Percentiles rank a stretch among this genome's conserved stretches.
Conservation (phyloP, 2,329 filamentous ascomycete species). For the Talaromyces rugulosus region DNA sequence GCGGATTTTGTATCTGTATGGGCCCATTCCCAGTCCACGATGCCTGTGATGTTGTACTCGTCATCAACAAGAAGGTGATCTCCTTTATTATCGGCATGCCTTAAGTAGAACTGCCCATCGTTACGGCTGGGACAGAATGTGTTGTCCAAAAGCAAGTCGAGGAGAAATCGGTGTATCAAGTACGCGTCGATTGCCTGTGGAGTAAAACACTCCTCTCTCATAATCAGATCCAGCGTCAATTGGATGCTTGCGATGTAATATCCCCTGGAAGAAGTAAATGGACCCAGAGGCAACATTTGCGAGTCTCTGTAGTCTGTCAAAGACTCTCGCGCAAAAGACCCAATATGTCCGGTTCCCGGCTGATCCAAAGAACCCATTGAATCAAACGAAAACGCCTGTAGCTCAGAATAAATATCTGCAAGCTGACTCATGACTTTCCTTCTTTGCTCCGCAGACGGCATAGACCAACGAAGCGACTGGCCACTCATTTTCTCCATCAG, state of each 20-base stretch:
- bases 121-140: constrained; percentile 16
- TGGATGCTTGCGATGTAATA: constrained; percentile 31
- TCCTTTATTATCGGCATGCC: constrained; percentile 47
- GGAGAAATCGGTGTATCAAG: constrained; percentile 40
- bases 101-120: constrained; percentile 40
- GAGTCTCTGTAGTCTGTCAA: constrained; percentile 30
- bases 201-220: constrained; percentile 34
- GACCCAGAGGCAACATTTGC: constrained; percentile 26
- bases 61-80: constrained; percentile 48
- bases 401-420: constrained; percentile 37
- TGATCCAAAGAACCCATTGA: constrained; percentile 33
- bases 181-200: constrained; percentile 33
- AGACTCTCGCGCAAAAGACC: constrained; percentile 36
- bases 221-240: constrained; percentile 25
- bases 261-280: constrained; percentile 33
- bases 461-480: constrained; percentile 33
- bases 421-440: constrained; percentile 35
- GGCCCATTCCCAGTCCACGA: constrained; percentile 48
- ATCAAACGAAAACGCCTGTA: constrained; percentile 34
- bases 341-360: constrained; percentile 25
- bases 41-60: constrained; percentile 44
- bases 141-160: constrained; percentile 27
- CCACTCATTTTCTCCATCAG: constrained; percentile 42
- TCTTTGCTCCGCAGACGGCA: constrained; percentile 30
- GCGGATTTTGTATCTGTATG: constrained; percentile 28